These are phyloP conservation scores for Penicillium sp. DNA, from an alignment of 2,329 filamentous ascomycete species.

Conservation along the genomic window DNA sequence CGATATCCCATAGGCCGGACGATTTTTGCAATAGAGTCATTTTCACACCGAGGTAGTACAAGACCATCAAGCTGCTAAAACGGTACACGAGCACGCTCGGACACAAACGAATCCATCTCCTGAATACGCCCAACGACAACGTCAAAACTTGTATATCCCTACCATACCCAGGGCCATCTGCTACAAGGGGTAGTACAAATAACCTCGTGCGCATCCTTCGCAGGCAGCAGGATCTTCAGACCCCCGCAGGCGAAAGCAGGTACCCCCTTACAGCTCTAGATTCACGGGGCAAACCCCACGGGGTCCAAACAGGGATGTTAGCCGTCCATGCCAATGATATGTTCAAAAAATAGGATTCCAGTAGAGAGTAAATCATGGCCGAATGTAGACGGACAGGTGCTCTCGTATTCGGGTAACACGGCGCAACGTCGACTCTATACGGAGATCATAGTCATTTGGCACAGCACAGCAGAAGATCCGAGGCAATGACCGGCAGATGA, in stretches of 20 bases:
- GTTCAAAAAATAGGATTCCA: background rate
- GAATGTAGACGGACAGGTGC: background rate
- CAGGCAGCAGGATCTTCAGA: background rate
- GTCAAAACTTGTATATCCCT: background rate
- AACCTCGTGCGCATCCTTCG: slow-evolving; percentile 10
- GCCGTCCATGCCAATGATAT: background rate
- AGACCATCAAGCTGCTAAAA: slow-evolving; percentile 2
- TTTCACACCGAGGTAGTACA: background rate
- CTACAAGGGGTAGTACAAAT: slow-evolving; percentile 3
- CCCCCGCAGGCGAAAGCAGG: slow-evolving; percentile 8
- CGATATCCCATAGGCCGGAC: slow-evolving; percentile 5
- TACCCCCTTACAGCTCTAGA: slow-evolving; percentile 5
- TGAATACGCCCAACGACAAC: background rate
- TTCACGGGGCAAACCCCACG: slow-evolving; percentile 4
- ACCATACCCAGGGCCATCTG: background rate
- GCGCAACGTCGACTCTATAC: background rate
- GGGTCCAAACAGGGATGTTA: background rate
- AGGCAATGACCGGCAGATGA: background rate
- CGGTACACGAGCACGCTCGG: background rate
- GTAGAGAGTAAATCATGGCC: background rate
- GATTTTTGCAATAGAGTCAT: background rate
- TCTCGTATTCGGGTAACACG: slow-evolving; percentile 11
- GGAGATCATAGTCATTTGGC: background rate
- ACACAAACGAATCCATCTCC: background rate
- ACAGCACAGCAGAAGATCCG: background rate